These are phyloP conservation scores for Symmetrospora coprosmae DNA, from an alignment of 768 basidiomycete genomes.

Conservation along the genomic window DNA sequence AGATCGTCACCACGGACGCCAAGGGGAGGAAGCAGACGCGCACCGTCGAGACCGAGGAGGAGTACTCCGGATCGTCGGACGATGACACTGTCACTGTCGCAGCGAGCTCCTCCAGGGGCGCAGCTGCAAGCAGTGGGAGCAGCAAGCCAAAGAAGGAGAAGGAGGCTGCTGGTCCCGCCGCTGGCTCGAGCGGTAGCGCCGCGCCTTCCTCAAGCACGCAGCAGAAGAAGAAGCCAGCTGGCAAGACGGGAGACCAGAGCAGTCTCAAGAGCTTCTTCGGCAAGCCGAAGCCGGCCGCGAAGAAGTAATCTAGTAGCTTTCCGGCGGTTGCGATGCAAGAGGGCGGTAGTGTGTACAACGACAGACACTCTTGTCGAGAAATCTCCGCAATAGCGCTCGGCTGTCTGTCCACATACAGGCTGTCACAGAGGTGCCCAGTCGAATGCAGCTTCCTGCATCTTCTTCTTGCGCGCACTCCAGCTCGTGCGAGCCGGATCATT, in stretches of 20 bases:
- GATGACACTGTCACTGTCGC: conserved; percentile 5
- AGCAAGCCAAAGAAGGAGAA: conserved; percentile 3
- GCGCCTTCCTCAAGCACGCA: background rate
- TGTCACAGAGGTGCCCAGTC: conserved; percentile 1
- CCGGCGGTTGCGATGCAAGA: background rate
- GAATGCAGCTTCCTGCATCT: background rate
- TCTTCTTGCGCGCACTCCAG: background rate
- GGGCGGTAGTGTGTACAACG: no score
- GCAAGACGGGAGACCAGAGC: background rate
- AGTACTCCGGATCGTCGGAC: background rate
- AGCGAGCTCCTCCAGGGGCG: background rate
- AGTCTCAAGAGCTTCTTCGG: conserved; percentile 12
- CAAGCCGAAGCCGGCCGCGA: conserved; percentile 9
- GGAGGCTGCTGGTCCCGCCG: background rate
- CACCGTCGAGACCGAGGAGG: conserved; percentile 12
- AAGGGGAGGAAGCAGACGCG: conserved; percentile 8
- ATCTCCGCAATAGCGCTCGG: no score
- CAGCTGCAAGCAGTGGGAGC: background rate
- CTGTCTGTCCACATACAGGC: no score
- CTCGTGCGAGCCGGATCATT: no score
- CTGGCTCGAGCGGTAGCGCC: background rate
- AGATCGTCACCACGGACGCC: background rate
- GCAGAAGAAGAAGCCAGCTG: background rate
- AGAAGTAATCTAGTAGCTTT: background rate
- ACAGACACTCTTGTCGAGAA: no score